These are phyloP conservation scores for Neohortaea acidophila DNA, from an alignment of 495 filamentous ascomycete genomes.

Conservation along the genomic window DNA sequence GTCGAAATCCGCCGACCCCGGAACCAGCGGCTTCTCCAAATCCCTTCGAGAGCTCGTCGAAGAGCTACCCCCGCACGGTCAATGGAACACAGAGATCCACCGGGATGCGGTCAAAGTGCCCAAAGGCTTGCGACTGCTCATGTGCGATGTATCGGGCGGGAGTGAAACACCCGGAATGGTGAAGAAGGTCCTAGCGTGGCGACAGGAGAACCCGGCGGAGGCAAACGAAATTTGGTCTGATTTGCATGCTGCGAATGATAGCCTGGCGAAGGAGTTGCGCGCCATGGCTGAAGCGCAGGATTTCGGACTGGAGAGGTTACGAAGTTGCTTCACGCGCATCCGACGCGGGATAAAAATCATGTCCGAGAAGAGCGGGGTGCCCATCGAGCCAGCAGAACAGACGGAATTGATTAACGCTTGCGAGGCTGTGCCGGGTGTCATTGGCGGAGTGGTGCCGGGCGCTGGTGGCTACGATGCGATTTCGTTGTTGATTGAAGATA, in stretches of 20 bases:
- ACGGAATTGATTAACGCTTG: conserved; percentile 68
- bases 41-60: conserved; percentile 51
- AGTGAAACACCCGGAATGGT: conserved; percentile 92
- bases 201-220: conserved; percentile 47
- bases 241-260: conserved; percentile 60
- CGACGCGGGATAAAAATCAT: conserved; percentile 53
- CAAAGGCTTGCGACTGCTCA: conserved; percentile 53
- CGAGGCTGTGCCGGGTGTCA: conserved; percentile 56
- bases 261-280: conserved; percentile 39
- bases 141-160: conserved; percentile 93
- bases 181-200: conserved; percentile 74
- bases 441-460: conserved; percentile 84
- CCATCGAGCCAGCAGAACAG: conserved; percentile 80
- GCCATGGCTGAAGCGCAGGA: conserved; percentile 21
- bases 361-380: conserved; percentile 58
- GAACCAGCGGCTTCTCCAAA: conserved; percentile 47
- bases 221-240: conserved; percentile 55
- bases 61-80: conserved; percentile 28
- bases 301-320: conserved; percentile 21
- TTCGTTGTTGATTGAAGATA: conserved; percentile 62
- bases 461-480: conserved; percentile 92
- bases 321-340: conserved; percentile 34
- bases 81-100: conserved; percentile 65
- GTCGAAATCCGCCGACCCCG: conserved; percentile 45
- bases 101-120: conserved; percentile 52